A percentile compares a stretch with the other conserved stretches of the same genome.
Conservation (phyloP, 2,329 filamentous ascomycete species). For the Cladosporium velox region DNA sequence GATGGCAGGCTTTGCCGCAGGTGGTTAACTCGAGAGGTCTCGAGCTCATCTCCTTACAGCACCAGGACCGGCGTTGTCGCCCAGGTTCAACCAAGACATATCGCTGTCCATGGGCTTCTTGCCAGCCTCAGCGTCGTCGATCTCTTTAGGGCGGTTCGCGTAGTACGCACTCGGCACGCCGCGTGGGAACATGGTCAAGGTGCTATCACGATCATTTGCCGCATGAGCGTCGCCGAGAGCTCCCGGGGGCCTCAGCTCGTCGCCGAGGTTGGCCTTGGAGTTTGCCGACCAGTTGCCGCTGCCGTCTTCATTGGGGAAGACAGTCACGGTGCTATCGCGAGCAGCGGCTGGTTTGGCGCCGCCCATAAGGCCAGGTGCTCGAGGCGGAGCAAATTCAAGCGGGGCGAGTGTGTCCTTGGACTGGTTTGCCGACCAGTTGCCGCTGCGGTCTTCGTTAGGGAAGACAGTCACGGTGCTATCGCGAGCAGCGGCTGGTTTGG, state of each 20-base stretch:
- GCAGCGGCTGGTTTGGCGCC: slow-evolving; percentile 56
- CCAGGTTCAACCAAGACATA: slow-evolving; percentile 79
- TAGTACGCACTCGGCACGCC: slow-evolving; percentile 38
- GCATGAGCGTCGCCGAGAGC: slow-evolving; percentile 14
- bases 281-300: slow-evolving; percentile 16
- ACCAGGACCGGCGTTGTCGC: slow-evolving; percentile 6
- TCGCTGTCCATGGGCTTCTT: slow-evolving; percentile 56
- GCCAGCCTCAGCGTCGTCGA: slow-evolving; percentile 46
- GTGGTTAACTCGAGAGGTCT: neutral
- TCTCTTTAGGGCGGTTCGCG: slow-evolving; percentile 28
- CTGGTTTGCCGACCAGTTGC: slow-evolving; percentile 14
- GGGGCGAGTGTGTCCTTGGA: neutral
- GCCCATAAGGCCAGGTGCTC: slow-evolving; percentile 10
- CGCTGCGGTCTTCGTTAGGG: slow-evolving; percentile 22
- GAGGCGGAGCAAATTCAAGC: slow-evolving; percentile 15
- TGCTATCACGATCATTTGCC: slow-evolving; percentile 36
- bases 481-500: slow-evolving; percentile 60
- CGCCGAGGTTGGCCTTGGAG: neutral
- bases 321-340: slow-evolving; percentile 57
- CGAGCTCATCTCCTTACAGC: neutral
- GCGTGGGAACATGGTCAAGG: slow-evolving; percentile 41
- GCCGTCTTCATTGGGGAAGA: slow-evolving; percentile 26
- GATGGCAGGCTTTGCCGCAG: neutral
- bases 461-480: slow-evolving; percentile 52
- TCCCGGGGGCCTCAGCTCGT: neutral